Evolutionary conservation across 129 eudicot genomes (phyloP).

Genomic region (Centrapalus pauciflorus): DNA sequence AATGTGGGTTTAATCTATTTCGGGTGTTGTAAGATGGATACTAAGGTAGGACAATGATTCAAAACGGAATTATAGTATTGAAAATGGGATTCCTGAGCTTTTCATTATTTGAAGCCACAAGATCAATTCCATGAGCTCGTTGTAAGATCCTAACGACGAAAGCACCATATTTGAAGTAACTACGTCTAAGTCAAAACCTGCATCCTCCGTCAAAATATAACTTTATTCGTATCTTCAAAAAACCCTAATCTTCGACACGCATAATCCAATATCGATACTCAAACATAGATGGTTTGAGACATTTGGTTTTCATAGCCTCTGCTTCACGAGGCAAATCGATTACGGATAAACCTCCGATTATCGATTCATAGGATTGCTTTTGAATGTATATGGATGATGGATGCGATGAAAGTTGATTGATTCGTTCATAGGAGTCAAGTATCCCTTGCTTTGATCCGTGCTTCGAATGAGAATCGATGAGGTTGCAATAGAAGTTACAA

Average conservation of each 20-base stretch:
- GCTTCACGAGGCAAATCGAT: constrained; percentile 59
- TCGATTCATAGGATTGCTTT: constrained; percentile 47
- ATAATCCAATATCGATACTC: constrained; percentile 51
- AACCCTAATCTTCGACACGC: constrained; percentile 68
- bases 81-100: constrained; percentile 30
- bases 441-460: constrained; percentile 46
- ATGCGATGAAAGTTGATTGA: constrained; percentile 34
- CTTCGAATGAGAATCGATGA: constrained; percentile 50
- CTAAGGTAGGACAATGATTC: constrained; percentile 62
- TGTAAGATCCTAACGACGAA: constrained; percentile 58
- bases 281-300: constrained; percentile 47
- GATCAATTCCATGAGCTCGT: constrained; percentile 47
- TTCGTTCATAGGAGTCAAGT: constrained; percentile 30
- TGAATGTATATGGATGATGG: constrained; percentile 47
- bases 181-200: constrained; percentile 54
- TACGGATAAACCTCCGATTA: constrained; percentile 51
- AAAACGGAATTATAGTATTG: constrained; percentile 62
- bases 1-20: constrained; percentile 42
- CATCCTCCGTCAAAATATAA: constrained; percentile 47
- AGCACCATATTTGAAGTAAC: constrained; percentile 78
- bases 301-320: constrained; percentile 46
- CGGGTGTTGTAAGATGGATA: constrained; percentile 39
- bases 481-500: constrained; percentile 53
- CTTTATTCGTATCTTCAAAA: constrained; percentile 69
- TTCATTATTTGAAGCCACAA: constrained; percentile 64